These are phyloP conservation scores for Xerocomellus dryophilus DNA, from an alignment of 768 basidiomycete species.

Conservation along the genomic window DNA sequence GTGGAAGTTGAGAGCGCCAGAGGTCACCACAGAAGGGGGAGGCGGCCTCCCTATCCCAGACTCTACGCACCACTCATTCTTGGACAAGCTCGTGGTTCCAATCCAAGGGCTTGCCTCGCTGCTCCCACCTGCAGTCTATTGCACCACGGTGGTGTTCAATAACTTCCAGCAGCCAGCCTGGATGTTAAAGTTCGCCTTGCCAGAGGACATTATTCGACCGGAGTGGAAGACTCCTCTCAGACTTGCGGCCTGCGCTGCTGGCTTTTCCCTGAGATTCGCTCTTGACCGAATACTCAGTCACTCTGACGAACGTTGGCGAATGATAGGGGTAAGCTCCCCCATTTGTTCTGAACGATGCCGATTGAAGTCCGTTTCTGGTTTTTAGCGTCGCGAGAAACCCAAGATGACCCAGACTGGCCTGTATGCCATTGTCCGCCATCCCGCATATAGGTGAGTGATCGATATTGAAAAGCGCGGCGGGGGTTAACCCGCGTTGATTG, in stretches of 20 bases:
- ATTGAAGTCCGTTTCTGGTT: neutral
- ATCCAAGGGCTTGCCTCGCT: slow-evolving; percentile 24
- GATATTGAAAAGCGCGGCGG: neutral
- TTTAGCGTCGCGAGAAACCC: slow-evolving; percentile 31
- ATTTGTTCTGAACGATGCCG: neutral
- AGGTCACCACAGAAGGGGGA: slow-evolving; percentile 6
- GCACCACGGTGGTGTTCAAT: slow-evolving; percentile 26
- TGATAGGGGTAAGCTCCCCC: slow-evolving; percentile 29
- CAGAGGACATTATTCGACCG: slow-evolving; percentile 20
- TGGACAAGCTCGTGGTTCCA: slow-evolving; percentile 29
- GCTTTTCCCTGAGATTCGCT: slow-evolving; percentile 17
- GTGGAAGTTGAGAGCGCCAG: slow-evolving; percentile 2
- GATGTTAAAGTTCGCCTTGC: slow-evolving; percentile 29
- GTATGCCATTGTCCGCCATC: slow-evolving; percentile 38
- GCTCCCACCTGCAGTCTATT: slow-evolving; percentile 30
- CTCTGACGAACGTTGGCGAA: slow-evolving; percentile 31
- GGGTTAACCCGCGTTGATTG: neutral
- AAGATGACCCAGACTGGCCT: slow-evolving; percentile 31
- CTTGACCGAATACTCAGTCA: slow-evolving; percentile 9
- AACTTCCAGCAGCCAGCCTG: slow-evolving; percentile 36
- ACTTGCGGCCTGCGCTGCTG: slow-evolving; percentile 27
- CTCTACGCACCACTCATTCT: slow-evolving; percentile 12
- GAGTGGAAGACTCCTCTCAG: slow-evolving; percentile 26
- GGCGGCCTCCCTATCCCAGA: slow-evolving; percentile 19
- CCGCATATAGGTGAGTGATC: slow-evolving; percentile 31